A percentile compares a stretch with the other conserved stretches of the same genome.
These are phyloP conservation scores for Solanum etuberosum DNA, from an alignment of 257 asterid genomes.

Conservation along the genomic window DNA sequence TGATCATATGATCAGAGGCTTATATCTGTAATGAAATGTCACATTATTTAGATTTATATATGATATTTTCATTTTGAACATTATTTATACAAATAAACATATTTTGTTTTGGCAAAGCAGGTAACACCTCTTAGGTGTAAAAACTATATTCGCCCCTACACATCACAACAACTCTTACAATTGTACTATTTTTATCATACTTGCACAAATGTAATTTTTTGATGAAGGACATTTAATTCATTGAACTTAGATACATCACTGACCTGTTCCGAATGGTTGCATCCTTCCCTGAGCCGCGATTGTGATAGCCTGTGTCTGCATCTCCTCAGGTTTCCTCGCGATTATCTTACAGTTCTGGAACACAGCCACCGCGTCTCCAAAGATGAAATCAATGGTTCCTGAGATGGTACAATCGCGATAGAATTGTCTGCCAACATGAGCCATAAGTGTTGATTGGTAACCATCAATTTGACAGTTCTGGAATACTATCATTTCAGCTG, in stretches of 20 bases:
- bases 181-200: neutral
- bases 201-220: neutral
- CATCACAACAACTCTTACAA: neutral
- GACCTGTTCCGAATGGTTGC: neutral
- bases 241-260: neutral
- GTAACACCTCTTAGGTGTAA: neutral
- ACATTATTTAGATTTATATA: neutral
- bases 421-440: neutral
- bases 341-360: slow-evolving; percentile 19
- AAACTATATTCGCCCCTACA: neutral
- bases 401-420: neutral
- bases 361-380: slow-evolving; percentile 2
- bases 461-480: slow-evolving; percentile 17
- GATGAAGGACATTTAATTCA: neutral
- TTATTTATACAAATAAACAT: no score
- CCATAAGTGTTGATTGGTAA: slow-evolving; percentile 13
- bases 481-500: slow-evolving; percentile 4
- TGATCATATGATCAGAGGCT: neutral
- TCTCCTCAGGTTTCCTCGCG: slow-evolving; percentile 6
- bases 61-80: neutral
- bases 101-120: no score
- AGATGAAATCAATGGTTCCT: slow-evolving; percentile 23
- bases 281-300: slow-evolving; percentile 16
- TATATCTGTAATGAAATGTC: neutral
- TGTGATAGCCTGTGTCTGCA: slow-evolving; percentile 3